A percentile compares a stretch with the other conserved stretches of the same genome.
phyloP scores from a whole-genome alignment of 495 filamentous ascomycete genomes.

The Chlorociboria aeruginascens region DNA sequence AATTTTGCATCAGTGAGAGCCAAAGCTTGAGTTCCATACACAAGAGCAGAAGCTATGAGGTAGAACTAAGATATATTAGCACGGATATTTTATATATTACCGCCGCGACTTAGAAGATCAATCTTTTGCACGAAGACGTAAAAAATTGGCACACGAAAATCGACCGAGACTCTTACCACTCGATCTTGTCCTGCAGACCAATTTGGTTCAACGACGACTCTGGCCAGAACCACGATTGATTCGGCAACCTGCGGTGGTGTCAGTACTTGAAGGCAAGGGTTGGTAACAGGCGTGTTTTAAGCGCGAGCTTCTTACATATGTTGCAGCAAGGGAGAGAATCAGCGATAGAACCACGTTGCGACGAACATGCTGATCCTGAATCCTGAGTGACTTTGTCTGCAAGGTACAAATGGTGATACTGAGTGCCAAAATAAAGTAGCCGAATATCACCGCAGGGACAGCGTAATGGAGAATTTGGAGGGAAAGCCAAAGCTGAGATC shows the following conservation, averaged over 20 bases:
- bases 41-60: conserved; percentile 40
- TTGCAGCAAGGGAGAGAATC: conserved; percentile 32
- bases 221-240: conserved; percentile 28
- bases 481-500: conserved; percentile 4
- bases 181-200: conserved; percentile 36
- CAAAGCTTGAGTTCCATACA: conserved; percentile 41
- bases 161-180: conserved; percentile 24
- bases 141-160: no score
- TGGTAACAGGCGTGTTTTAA: neutral
- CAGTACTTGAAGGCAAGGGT: neutral
- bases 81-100: neutral
- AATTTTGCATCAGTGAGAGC: conserved; percentile 33
- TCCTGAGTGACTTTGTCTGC: conserved; percentile 30
- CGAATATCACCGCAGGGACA: conserved; percentile 40
- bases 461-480: conserved; percentile 34
- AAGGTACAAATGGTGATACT: conserved; percentile 42
- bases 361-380: conserved; percentile 27
- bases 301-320: conserved; percentile 30
- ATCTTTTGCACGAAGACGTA: no score
- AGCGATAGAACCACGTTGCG: conserved; percentile 34
- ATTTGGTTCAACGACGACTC: conserved; percentile 24
- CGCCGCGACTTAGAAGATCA: no score
- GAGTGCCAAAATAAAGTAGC: conserved; percentile 41
- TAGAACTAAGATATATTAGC: conserved; percentile 22
- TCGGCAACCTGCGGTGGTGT: conserved; percentile 24